Conservation (phyloP, 2,329 filamentous ascomycete genomes). For the Ceratocystis papillata region DNA sequence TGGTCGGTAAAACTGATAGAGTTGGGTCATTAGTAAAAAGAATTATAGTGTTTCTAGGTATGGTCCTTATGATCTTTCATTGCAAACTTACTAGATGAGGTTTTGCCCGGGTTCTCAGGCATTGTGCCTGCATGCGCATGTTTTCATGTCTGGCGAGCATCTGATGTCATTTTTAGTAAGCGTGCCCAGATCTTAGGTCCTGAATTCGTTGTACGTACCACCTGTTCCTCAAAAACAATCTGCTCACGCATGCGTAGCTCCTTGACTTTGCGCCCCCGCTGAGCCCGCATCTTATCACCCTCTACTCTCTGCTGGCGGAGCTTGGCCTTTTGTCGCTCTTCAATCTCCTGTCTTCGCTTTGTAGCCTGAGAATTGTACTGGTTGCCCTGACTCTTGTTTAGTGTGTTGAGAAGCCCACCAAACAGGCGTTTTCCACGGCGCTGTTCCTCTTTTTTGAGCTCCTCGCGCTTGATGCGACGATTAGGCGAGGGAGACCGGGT, state of each 20-base stretch:
- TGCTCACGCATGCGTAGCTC: conserved; percentile 57
- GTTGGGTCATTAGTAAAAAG: background rate
- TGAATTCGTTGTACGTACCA: conserved; percentile 44
- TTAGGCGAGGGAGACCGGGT: conserved; percentile 9
- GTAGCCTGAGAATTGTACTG: conserved; percentile 14
- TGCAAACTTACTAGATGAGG: conserved; percentile 54
- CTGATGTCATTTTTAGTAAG: conserved; percentile 36
- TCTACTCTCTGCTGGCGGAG: conserved; percentile 61
- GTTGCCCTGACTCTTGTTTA: conserved; percentile 47
- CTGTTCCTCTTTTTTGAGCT: conserved; percentile 54
- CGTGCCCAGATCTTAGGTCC: background rate
- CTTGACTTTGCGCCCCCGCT: conserved; percentile 53
- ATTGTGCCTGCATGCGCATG: conserved; percentile 59
- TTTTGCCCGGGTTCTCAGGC: conserved; percentile 58
- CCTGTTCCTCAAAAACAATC: conserved; percentile 61
- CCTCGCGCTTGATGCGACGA: conserved; percentile 8
- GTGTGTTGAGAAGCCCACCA: conserved; percentile 64
- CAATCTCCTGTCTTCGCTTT: conserved; percentile 65
- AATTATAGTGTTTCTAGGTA: background rate
- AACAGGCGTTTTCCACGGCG: conserved; percentile 78
- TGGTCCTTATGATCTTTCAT: background rate
- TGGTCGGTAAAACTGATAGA: conserved; percentile 66
- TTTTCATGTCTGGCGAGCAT: conserved; percentile 66
- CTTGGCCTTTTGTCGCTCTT: conserved; percentile 68
- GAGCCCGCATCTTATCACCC: conserved; percentile 55